Conservation (phyloP, 257 asterid species). For the Nicotiana sylvestris region DNA sequence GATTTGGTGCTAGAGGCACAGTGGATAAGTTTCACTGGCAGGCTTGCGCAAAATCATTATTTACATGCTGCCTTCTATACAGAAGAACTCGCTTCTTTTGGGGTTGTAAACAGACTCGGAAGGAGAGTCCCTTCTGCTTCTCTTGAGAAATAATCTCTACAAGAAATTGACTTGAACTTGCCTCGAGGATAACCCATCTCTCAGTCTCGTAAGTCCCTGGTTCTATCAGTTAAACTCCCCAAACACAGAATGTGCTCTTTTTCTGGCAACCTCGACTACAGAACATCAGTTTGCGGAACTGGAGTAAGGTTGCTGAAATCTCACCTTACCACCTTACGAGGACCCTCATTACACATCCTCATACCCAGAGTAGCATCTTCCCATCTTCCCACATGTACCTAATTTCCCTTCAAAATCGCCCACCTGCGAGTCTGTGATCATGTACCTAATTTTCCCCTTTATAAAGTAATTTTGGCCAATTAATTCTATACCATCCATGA, state of each 20-base stretch:
- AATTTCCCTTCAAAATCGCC: neutral
- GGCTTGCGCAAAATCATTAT: neutral
- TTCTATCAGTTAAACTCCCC: neutral
- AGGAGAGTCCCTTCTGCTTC: neutral
- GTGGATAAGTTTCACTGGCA: neutral
- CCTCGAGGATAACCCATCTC: neutral
- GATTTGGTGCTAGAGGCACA: neutral
- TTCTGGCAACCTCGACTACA: neutral
- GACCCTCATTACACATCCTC: neutral
- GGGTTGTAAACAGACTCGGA: neutral
- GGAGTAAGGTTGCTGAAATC: neutral
- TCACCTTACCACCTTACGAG: neutral
- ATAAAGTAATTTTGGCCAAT: neutral
- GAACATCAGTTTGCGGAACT: neutral
- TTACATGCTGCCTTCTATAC: neutral
- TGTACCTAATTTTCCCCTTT: neutral
- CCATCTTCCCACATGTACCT: neutral
- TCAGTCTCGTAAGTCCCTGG: neutral
- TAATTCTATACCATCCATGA: neutral
- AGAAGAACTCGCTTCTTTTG: neutral
- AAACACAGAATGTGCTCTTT: neutral
- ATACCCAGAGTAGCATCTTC: neutral
- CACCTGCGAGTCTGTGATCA: no score
- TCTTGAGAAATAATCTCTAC: no score
- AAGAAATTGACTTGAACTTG: neutral